These are phyloP conservation scores for Nicotiana paniculata DNA, from an alignment of 257 asterid genomes.

Conservation along the genomic window DNA sequence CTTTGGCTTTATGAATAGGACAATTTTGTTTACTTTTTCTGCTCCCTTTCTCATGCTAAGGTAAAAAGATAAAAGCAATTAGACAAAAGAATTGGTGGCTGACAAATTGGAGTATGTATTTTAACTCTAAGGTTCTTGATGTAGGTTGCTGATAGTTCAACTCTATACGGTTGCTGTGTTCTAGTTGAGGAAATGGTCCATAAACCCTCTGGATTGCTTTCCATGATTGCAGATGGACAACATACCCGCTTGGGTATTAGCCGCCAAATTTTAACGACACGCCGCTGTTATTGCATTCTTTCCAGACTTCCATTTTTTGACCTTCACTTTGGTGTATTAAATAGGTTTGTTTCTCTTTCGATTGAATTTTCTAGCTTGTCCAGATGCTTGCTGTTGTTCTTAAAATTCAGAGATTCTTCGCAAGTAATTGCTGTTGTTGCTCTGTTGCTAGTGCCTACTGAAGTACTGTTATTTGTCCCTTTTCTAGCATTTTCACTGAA, in stretches of 20 bases:
- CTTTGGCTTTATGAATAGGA: neutral
- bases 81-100: neutral
- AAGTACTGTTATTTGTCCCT: conserved; percentile 5
- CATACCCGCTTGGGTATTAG: conserved; percentile 46
- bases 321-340: conserved; percentile 87
- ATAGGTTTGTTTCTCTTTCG: conserved; percentile 44
- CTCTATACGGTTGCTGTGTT: conserved; percentile 96
- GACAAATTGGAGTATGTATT: neutral
- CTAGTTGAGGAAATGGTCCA: conserved; percentile 92
- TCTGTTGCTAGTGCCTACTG: conserved; percentile 4
- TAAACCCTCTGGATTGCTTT: conserved; percentile 83
- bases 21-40: neutral
- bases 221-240: conserved; percentile 67
- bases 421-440: conserved; percentile 4
- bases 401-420: conserved; percentile 5
- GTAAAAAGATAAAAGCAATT: neutral
- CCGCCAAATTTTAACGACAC: conserved; percentile 78
- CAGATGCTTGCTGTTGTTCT: conserved; percentile 2
- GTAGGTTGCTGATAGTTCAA: conserved; percentile 96
- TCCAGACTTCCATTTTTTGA: conserved; percentile 95
- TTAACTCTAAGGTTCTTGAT: neutral
- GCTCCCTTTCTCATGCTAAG: neutral
- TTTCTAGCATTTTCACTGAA: conserved; percentile 74
- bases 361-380: neutral
- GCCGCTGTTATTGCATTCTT: conserved; percentile 95